A percentile compares a stretch with the other conserved stretches of the same genome.
phyloP scores from a whole-genome alignment of 2,329 filamentous ascomycete genomes.

The Pleomassaria siparia region DNA sequence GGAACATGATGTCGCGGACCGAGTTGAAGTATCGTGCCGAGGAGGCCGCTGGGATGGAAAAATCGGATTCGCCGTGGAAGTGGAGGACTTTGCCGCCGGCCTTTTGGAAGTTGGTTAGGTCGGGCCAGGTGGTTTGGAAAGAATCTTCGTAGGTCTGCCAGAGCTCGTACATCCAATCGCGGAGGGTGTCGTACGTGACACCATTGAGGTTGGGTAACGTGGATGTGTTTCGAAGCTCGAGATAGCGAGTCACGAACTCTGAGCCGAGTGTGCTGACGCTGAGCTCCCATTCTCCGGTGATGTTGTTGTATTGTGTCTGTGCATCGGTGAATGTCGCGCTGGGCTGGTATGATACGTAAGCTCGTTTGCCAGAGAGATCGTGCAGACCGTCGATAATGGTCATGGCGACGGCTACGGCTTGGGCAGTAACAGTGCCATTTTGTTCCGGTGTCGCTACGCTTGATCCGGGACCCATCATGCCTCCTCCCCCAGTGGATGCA shows the following conservation, averaged over 20 bases:
- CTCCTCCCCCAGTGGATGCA: slow-evolving; percentile 13
- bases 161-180: slow-evolving; percentile 44
- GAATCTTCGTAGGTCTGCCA: slow-evolving; percentile 47
- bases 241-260: slow-evolving; percentile 48
- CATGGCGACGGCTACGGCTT: slow-evolving; percentile 20
- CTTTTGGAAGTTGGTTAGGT: slow-evolving; percentile 54
- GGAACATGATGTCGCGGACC: slow-evolving; percentile 41
- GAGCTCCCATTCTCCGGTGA: slow-evolving; percentile 36
- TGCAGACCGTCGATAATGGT: slow-evolving; percentile 39
- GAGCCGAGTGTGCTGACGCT: slow-evolving; percentile 37
- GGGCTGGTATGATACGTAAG: slow-evolving; percentile 46
- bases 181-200: slow-evolving; percentile 57
- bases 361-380: slow-evolving; percentile 42
- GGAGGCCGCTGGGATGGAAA: slow-evolving; percentile 54
- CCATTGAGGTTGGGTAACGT: slow-evolving; percentile 20
- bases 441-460: slow-evolving; percentile 17
- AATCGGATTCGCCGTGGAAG: slow-evolving; percentile 61
- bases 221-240: slow-evolving; percentile 39
- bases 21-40: slow-evolving; percentile 59
- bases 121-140: slow-evolving; percentile 57
- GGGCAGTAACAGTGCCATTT: slow-evolving; percentile 32
- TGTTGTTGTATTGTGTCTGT: slow-evolving; percentile 38
- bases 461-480: neutral
- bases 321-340: slow-evolving; percentile 37
- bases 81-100: slow-evolving; percentile 60